phyloP scores from a whole-genome alignment of 371 early-diverging fungal species.

The Apophysomyces variabilis region DNA sequence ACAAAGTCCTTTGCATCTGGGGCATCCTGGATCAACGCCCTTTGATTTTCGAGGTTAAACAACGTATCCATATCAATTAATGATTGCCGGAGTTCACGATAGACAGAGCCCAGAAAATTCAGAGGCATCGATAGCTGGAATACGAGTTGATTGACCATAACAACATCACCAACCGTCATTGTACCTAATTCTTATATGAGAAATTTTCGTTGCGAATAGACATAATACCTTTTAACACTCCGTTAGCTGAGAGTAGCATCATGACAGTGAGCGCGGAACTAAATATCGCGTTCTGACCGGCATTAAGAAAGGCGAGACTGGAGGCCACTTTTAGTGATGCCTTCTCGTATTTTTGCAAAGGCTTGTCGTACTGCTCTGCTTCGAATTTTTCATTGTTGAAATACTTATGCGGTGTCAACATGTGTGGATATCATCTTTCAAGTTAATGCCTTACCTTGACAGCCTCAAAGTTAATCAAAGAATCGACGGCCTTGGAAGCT shows the following conservation, averaged over 20 bases:
- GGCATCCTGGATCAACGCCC: slow-evolving; percentile 54
- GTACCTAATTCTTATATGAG: slow-evolving; percentile 35
- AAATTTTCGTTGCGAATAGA: neutral
- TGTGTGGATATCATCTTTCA: neutral
- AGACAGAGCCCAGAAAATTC: slow-evolving; percentile 97
- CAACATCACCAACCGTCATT: slow-evolving; percentile 95
- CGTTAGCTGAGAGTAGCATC: slow-evolving; percentile 93
- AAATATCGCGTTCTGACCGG: slow-evolving; percentile 94
- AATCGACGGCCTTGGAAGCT: slow-evolving; percentile 90
- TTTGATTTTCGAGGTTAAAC: slow-evolving; percentile 79
- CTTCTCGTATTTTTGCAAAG: slow-evolving; percentile 86
- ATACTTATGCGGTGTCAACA: slow-evolving; percentile 52
- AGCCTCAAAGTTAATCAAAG: slow-evolving; percentile 93
- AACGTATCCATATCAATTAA: slow-evolving; percentile 96
- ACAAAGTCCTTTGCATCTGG: slow-evolving; percentile 60
- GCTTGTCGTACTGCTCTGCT: slow-evolving; percentile 80
- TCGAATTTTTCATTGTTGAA: slow-evolving; percentile 93
- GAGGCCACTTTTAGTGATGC: slow-evolving; percentile 90
- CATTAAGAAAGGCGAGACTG: slow-evolving; percentile 89
- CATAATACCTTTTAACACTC: slow-evolving; percentile 71
- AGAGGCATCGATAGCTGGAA: slow-evolving; percentile 94
- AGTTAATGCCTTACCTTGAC: slow-evolving; percentile 69
- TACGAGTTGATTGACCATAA: slow-evolving; percentile 95
- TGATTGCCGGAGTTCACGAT: slow-evolving; percentile 92
- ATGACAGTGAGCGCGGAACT: slow-evolving; percentile 85